Base-by-base conservation (phyloP, 176 grass and related monocot species). In the Coix lacrymajobi region DNA sequence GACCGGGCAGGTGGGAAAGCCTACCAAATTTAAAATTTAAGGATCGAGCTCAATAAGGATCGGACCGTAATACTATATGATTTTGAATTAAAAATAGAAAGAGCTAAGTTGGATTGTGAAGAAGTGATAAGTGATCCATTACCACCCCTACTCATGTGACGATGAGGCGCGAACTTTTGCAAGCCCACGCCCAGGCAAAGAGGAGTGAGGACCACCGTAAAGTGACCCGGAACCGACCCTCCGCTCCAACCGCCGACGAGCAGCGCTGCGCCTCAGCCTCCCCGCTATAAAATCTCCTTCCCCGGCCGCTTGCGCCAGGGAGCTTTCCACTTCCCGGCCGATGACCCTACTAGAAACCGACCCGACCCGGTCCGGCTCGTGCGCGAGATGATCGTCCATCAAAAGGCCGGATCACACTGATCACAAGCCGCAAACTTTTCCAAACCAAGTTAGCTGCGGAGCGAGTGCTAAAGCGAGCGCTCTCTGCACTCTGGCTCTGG, bases 221-320 rank as follows among this genome's bases (percentile, higher is more conserved):
- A 54, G 70, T 77, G 83, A 66, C 83, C 33, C 34, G 28, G 20
- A 64, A 22, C 83, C 82, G 20, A 81, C 66, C 41, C 14, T 3
- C 19, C 46, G 13, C 25, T 46, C 76, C 87, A 69, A 33, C 82
- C 28, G 77, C 82, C 87, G 77, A 17, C 82, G 41, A 34, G 51
- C 81, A 11, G 75, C 24, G 15, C 30, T 13, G 19, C 38, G 20
- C 32, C 69, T 1, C 15, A 22, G 66, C 14, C 4, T 48, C 11
- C 32, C 79, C 32, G 31, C 65, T 83, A 62, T 79, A 91, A 78
- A 75, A 57, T 63, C 40, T 19, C 14, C 30, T 4, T 10, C 56
- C 29, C 48, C 75, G 25, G 31, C 46, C 65, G 45, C 34, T 52
- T 51, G 1, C 63, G 31, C 44, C 62, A 31, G 62, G 77, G 77